These are phyloP conservation scores for Angophora floribunda DNA, from an alignment of 345 rosid genomes.

Conservation along the genomic window DNA sequence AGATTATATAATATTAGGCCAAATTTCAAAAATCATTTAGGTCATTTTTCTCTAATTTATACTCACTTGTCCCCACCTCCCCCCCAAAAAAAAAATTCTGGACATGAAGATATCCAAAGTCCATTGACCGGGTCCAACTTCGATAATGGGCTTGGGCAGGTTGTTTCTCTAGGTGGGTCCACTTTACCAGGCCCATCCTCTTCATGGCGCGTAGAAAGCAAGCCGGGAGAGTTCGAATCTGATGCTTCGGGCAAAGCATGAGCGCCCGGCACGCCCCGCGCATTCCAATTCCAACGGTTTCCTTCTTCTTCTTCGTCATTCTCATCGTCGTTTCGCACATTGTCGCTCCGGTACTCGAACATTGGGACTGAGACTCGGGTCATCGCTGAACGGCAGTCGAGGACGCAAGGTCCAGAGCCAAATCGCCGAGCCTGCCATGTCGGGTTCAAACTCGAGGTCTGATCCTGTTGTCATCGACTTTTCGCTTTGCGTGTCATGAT, in stretches of 20 bases:
- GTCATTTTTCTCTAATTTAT: neutral
- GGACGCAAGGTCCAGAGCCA: neutral
- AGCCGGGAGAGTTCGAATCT: neutral
- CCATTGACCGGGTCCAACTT: neutral
- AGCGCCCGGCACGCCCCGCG: neutral
- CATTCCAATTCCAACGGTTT: neutral
- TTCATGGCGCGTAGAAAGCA: neutral
- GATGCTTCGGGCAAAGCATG: neutral
- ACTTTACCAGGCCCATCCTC: neutral
- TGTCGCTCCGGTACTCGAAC: neutral
- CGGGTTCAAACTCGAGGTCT: neutral
- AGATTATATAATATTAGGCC: neutral
- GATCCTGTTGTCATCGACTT: neutral
- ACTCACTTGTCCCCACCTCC: accelerated
- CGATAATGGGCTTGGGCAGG: neutral
- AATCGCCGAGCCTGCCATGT: neutral
- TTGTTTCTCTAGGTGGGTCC: neutral
- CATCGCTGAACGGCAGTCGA: neutral
- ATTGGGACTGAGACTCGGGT: neutral
- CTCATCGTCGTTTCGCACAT: neutral
- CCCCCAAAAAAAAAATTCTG: no score
- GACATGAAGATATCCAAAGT: neutral
- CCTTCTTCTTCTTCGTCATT: neutral
- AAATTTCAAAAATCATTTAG: neutral
- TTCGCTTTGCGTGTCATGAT: neutral